Conservation (phyloP, 805 yeast species). For the Kuraishia molischiana region DNA sequence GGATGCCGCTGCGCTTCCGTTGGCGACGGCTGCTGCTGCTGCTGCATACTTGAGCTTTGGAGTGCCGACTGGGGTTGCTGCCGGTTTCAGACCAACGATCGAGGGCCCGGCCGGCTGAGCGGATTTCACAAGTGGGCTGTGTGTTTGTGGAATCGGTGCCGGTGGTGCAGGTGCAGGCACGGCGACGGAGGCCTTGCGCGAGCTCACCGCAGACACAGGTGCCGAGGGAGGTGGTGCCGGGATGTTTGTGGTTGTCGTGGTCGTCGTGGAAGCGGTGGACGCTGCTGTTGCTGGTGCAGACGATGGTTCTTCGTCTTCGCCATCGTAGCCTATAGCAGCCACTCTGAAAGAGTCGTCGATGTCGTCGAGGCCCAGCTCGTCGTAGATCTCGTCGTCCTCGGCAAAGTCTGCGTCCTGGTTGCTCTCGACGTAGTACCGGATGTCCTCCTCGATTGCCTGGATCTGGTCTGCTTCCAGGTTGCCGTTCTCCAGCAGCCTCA, state of each 20-base stretch:
- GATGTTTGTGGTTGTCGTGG: conserved; percentile 4
- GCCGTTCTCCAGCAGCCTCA: conserved; percentile 72
- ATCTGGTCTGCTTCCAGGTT: conserved; percentile 70
- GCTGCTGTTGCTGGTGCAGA: conserved; percentile 2
- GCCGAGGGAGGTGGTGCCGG: conserved; percentile 8
- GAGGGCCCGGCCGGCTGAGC: conserved; percentile 4
- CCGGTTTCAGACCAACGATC: conserved; percentile 10
- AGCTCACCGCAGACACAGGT: conserved; percentile 3
- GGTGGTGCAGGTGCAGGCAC: conserved; percentile 2
- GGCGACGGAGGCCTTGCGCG: conserved; percentile 1
- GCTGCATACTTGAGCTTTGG: conserved; percentile 29
- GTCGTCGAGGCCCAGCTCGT: conserved; percentile 66
- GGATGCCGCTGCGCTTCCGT: conserved; percentile 8
- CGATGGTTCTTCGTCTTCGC: conserved; percentile 8
- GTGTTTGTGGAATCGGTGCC: conserved; percentile 3
- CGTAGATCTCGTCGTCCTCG: conserved; percentile 90
- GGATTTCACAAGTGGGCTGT: not conserved
- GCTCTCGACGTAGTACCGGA: conserved; percentile 86
- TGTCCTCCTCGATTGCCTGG: conserved; percentile 75
- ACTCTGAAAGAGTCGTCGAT: conserved; percentile 20
- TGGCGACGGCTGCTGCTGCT: conserved; percentile 14
- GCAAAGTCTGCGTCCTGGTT: conserved; percentile 90
- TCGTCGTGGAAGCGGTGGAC: not conserved
- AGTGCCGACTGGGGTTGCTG: conserved; percentile 20
- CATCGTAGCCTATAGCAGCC: conserved; percentile 10